Conservation (phyloP, 257 asterid genomes). For the Avicennia marina region DNA sequence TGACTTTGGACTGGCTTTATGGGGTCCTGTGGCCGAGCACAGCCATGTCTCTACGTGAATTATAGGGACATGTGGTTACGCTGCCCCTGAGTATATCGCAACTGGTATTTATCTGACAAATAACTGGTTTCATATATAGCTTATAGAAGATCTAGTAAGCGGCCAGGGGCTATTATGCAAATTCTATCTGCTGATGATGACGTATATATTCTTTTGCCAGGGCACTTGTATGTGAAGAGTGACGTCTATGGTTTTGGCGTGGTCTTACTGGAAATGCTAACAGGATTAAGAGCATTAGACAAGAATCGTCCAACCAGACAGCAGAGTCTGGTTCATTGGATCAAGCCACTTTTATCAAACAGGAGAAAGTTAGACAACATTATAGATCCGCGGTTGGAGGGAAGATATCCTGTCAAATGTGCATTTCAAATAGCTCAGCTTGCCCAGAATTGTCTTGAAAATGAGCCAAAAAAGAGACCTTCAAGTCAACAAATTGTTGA, state of each 20-base stretch:
- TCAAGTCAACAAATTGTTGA: conserved; percentile 28
- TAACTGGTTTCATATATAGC: neutral
- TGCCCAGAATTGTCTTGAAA: conserved; percentile 24
- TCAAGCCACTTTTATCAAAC: conserved; percentile 18
- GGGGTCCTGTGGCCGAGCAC: conserved; percentile 19
- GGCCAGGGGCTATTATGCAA: neutral
- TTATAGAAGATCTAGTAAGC: neutral
- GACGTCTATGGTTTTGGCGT: conserved; percentile 35
- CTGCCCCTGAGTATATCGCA: conserved; percentile 29
- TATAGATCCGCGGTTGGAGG: conserved; percentile 32
- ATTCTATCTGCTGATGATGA: neutral
- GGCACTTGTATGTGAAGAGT: conserved; percentile 32
- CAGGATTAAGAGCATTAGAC: conserved; percentile 26
- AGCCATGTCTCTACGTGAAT: conserved; percentile 28
- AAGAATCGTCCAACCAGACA: neutral
- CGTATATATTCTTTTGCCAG: conserved; percentile 20
- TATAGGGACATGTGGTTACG: conserved; percentile 33
- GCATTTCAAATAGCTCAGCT: conserved; percentile 24
- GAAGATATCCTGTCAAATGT: conserved; percentile 13
- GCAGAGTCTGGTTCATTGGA: conserved; percentile 17
- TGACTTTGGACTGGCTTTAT: conserved; percentile 32
- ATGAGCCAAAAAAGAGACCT: conserved; percentile 17
- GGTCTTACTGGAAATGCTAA: conserved; percentile 28
- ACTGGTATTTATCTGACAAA: conserved; percentile 18
- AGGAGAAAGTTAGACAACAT: conserved; percentile 16